Base-by-base conservation (phyloP, 768 basidiomycete genomes). In the Strobilomyces dryophilus region DNA sequence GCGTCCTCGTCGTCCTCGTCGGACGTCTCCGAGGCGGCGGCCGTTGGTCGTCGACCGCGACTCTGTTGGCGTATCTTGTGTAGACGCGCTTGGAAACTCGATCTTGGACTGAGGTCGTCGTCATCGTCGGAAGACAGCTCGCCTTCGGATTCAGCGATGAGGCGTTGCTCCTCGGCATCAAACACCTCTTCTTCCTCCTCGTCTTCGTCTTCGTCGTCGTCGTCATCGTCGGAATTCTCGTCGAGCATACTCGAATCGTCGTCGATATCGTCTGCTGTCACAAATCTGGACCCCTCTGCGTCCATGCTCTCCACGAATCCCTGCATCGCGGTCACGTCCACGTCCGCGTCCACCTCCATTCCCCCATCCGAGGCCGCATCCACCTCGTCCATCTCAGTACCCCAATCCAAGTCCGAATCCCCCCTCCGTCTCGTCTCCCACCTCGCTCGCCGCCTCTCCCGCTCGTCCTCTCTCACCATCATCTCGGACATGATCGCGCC, bases 401-500 rank as follows among this genome's bases (percentile, higher is more conserved):
- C 84, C 82, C 83, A 87, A 40, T 87, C 81, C 12, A 89, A 54
- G 61, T 89, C 89, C 27, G 83, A 85, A 62, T 86, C 86, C 0
- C 76, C 84, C 41, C 73, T 69, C 47, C 85, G 76, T 65, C 80
- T 71, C 57, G 83, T 76, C n/a, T 73, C 71, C 67, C 73, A 70
- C 50, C 72, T 71, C 4, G 74, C 68, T 60, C 78, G 73, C 21
- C 45, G 61, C 21, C 46, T 57, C 29, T 76, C 74, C 15, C 48
- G 56, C 4, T 51, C 58, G 35, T 67, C 68, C 17, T 65, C 72
- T 17, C 66, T 77, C 58, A 85, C 60, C 57, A 71, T 69, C 12
- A 73, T 78, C 63, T 88, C 85, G 11, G 78, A 76, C 55, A 78
- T 61, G 58, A 79, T 77, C 15, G 80, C 83, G 0, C 83, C 76